phyloP scores from a whole-genome alignment of 805 yeast genomes.

The Metschnikowia orientalis region DNA sequence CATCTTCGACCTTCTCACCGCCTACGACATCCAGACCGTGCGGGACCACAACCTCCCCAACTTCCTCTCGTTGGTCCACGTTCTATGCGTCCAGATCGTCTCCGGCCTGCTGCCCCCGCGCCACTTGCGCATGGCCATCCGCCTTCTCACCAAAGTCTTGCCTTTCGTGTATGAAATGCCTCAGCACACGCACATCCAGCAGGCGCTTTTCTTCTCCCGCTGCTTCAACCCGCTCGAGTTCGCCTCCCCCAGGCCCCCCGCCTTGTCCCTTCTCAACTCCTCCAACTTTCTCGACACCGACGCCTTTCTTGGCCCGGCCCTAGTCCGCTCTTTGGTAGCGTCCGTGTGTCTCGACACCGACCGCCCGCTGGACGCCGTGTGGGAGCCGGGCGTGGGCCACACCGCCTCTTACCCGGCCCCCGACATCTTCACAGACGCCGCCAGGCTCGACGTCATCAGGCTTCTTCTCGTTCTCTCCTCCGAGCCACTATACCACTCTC shows the following conservation, averaged over 20 bases:
- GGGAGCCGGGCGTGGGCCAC: conserved; percentile 81
- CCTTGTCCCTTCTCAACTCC: not conserved
- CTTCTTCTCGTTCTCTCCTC: conserved; percentile 60
- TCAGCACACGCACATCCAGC: conserved; percentile 24
- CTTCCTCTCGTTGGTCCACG: conserved; percentile 49
- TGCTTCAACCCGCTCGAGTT: conserved; percentile 38
- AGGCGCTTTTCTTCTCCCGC: conserved; percentile 29
- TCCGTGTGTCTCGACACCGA: conserved; percentile 47
- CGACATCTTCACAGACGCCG: conserved; percentile 44
- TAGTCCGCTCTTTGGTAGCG: conserved; percentile 25
- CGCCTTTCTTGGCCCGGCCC: conserved; percentile 2
- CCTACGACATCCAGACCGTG: conserved; percentile 54
- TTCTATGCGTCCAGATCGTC: conserved; percentile 19
- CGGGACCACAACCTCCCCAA: conserved; percentile 56
- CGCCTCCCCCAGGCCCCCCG: not conserved
- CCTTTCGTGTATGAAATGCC: conserved; percentile 65
- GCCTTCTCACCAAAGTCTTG: conserved; percentile 58
- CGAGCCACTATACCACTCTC: conserved; percentile 49
- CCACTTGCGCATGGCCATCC: conserved; percentile 53
- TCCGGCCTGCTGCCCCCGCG: conserved; percentile 16
- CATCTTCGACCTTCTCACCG: conserved; percentile 52
- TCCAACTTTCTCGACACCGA: not conserved
- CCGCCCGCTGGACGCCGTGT: conserved; percentile 31
- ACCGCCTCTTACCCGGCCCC: conserved; percentile 26
- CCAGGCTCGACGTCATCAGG: conserved; percentile 64